Evolutionary conservation across 148 eudicot species (phyloP), one percentile per base, ranked within the genome.

Genomic region (Camellia granthamiana): DNA sequence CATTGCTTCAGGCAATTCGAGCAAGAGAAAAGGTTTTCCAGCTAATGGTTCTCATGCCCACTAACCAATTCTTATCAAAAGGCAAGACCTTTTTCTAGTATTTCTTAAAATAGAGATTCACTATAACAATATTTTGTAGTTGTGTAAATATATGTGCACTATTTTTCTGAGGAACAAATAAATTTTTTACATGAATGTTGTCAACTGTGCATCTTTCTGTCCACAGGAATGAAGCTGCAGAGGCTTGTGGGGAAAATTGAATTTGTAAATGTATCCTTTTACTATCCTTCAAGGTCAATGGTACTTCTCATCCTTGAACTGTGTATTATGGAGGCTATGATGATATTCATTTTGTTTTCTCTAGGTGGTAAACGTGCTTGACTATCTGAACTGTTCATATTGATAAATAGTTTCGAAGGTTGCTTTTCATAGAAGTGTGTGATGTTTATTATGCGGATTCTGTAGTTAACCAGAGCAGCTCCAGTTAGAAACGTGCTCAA

Each of bases 261-360:
- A 81, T 85, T 87, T 52, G 81, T 84, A 49, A 69, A 87, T 51
- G 84, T 89, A 76, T 89, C 91, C 71, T 89, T 87, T 77, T 43
- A 67, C 80, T 87, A 89, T 82, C 88, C 91, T 69, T 80, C 86
- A 67, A 87, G 88, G 83, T 42, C 72, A 85, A 71, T 51, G 85
- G 90, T 87, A 84, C 71, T 80, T 68, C 55, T 73, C 58, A 47
- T 79, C 21, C 52, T 75, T 77, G 47, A 68, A 44, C 23, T 18
- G 4, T 19, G 38, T n/a, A 19, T 16, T 63, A 7, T 65, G 64
- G 63, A 38, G 47, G 30, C 51, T 66, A 16, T 6, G 66, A 42
- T 13, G 56, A 14, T 21, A 18, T 16, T 64, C 16, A 49, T 65
- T 47, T 55, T 77, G 47, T 38, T 56, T 21, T 30, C 63, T 66